phyloP scores from a whole-genome alignment of 2,329 filamentous ascomycete species.

The Annulohypoxylon truncatum region DNA sequence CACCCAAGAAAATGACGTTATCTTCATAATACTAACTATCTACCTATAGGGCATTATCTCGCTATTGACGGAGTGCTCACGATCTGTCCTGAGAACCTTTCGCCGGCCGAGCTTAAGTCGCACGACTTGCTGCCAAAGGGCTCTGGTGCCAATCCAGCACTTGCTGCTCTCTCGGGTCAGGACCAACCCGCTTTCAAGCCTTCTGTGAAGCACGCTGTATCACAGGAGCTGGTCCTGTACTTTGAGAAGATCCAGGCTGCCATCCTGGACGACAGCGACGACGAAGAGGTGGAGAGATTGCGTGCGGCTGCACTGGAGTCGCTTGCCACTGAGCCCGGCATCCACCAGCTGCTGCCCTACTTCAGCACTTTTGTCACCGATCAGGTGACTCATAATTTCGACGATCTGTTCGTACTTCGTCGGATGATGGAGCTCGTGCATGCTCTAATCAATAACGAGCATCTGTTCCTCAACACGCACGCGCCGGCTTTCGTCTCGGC shows the following conservation, averaged over 20 bases:
- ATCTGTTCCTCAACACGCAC: slow-evolving; percentile 76
- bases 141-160: slow-evolving; percentile 84
- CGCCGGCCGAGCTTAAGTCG: slow-evolving; percentile 81
- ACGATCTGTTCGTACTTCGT: slow-evolving; percentile 87
- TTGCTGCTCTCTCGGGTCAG: slow-evolving; percentile 84
- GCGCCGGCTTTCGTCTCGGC: slow-evolving; percentile 79
- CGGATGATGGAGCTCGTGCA: slow-evolving; percentile 93
- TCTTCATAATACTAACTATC: slow-evolving; percentile 25
- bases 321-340: slow-evolving; percentile 86
- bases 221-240: slow-evolving; percentile 94
- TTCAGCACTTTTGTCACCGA: slow-evolving; percentile 96
- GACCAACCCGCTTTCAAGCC: slow-evolving; percentile 89
- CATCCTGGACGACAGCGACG: slow-evolving; percentile 86
- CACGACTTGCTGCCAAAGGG: slow-evolving; percentile 92
- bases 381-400: slow-evolving; percentile 92
- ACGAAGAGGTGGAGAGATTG: slow-evolving; percentile 77
- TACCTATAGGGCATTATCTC: slow-evolving; percentile 84
- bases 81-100: slow-evolving; percentile 95
- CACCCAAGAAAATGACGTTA: not conserved
- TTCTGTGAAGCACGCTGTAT: slow-evolving; percentile 93
- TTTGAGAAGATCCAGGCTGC: slow-evolving; percentile 95
- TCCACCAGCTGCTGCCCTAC: slow-evolving; percentile 96
- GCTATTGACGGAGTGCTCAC: slow-evolving; percentile 98
- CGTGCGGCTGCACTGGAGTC: slow-evolving; percentile 87
- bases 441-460: slow-evolving; percentile 84